Base-by-base conservation (phyloP, 2,329 filamentous ascomycete species). In the Fusarium cicatricum region DNA sequence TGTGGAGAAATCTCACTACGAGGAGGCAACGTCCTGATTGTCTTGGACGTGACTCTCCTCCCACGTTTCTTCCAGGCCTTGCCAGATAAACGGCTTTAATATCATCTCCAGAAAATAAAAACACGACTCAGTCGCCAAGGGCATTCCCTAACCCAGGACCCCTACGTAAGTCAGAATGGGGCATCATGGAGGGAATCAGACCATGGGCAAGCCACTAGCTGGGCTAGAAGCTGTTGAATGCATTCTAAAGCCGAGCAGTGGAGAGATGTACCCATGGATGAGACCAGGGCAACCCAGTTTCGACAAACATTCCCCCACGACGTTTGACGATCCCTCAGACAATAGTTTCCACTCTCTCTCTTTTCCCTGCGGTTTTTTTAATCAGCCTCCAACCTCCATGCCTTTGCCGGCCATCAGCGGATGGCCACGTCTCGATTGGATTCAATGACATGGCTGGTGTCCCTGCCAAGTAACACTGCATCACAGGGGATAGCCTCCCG, bases 261-360 rank as follows among this genome's bases (percentile, higher is more conserved):
- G 55, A 58, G 54, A 53, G 46, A 64, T 52, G 55, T 34, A 48
- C 59, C 55, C 58, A 61, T 61, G 54, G 43, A 38, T 49, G 17
- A 47, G 50, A 40, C 45, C 47, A 42, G 47, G 47, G 48, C 37
- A 36, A 44, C 44, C 37, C 60, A 52, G 38, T 38, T 37, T 48
- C 15, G 56, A 64, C 55, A 68, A 68, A 68, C 49, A 65, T 58
- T 59, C 48, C 52, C 51, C 58, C 65, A 60, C 58, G 29, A 34
- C 31, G 43, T 37, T 52, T 23, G 43, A 41, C 58, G 50, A 68
- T 58, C 58, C 29, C 47, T 48, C 32, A 31, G 38, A 46, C 32
- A 49, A 33, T 55, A 45, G 33, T 45, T 55, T 49, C 12, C 29
- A 31, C 10, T 11, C 12, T 49, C 36, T 52, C 41, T 44, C 49